Base-by-base conservation (phyloP, 306 rosid genomes). In the Macrotyloma uniflorum region DNA sequence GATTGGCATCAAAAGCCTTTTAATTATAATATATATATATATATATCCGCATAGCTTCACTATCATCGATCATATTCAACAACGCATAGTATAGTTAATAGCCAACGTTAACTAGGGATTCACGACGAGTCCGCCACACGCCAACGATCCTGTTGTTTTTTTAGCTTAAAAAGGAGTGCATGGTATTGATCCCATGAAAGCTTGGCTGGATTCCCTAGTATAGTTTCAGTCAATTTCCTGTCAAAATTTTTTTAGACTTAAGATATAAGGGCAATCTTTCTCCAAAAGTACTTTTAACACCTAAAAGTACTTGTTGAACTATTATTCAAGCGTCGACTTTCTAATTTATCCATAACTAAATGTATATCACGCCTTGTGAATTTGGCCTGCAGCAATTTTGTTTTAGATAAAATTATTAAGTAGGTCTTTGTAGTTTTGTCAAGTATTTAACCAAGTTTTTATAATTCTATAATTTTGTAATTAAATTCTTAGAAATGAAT, bases 1-100 rank as follows among this genome's bases (percentile, higher is more conserved):
- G 76, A 74, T 36, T 64, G 82, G 72, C 82, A 57, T 64, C 16
- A 35, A 69, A 49, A 18, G 19, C 46, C 38, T 33, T 75, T 74
- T 32, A 49, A 14, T 78, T 55, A 13, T 51, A 54, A 54, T 26
- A 26, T 26, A 26, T 26, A 1, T 77, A n/a, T 13, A 62, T 63
- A 33, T 47, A 30, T 58, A 62, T 32, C 12, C 2, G 50, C 23
- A 77, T 59, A 16, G 11, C 3, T 51, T 51, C 36, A 49, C 30
- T 46, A 5, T 55, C 45, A 53, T 53, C 14, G 32, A 57, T 20
- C 42, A 36, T n/a, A n/a, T n/a, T 54, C 70, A 70, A 57, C 14
- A 40, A 58, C 36, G 35, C 6, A 10, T 36, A 33, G 24, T 59
- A 59, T 13, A 30, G 11, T 30, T 61, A 61, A 15, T 18, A 61